A percentile compares a stretch with the other conserved stretches of the same genome.
phyloP scores from a whole-genome alignment of 2,329 filamentous ascomycete genomes.

The Dothistroma pini region DNA sequence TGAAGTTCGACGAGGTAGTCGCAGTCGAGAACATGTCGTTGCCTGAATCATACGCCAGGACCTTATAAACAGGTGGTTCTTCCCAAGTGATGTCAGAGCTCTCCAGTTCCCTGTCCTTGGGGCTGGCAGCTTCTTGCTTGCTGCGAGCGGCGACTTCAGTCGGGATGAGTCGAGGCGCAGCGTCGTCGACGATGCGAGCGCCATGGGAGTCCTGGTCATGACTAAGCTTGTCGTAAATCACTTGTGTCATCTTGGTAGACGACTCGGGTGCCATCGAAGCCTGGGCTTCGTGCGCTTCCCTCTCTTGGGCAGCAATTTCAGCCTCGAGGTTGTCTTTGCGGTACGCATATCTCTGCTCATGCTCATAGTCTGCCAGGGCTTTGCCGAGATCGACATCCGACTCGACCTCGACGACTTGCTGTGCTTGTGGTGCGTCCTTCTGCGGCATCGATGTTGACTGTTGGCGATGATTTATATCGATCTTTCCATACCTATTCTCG shows the following conservation, averaged over 20 bases:
- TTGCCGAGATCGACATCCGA: slow-evolving; percentile 24
- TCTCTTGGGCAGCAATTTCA: slow-evolving; percentile 25
- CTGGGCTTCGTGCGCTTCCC: slow-evolving; percentile 20
- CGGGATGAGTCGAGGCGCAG: slow-evolving; percentile 9
- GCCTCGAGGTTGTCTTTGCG: slow-evolving; percentile 23
- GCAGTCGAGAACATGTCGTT: slow-evolving; percentile 57
- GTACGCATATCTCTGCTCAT: slow-evolving; percentile 19
- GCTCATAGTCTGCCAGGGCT: slow-evolving; percentile 28
- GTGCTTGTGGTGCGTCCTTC: slow-evolving; percentile 3
- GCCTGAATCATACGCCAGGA: slow-evolving; percentile 62
- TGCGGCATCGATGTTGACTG: background rate
- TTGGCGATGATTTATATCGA: slow-evolving; percentile 32
- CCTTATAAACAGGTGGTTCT: slow-evolving; percentile 53
- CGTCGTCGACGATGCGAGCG: slow-evolving; percentile 12
- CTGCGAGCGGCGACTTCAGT: slow-evolving; percentile 8
- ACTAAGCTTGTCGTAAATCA: slow-evolving; percentile 3
- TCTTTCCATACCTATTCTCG: slow-evolving; percentile 42
- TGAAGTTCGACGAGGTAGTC: slow-evolving; percentile 54
- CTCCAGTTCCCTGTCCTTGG: background rate
- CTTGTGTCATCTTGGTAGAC: slow-evolving; percentile 6
- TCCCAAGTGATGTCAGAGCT: slow-evolving; percentile 25
- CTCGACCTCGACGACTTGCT: slow-evolving; percentile 23
- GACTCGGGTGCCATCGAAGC: slow-evolving; percentile 12
- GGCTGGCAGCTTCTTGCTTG: background rate
- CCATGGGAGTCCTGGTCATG: slow-evolving; percentile 16